These are phyloP conservation scores for Metschnikowia lachancei DNA, from an alignment of 805 yeast genomes.

Conservation along the genomic window DNA sequence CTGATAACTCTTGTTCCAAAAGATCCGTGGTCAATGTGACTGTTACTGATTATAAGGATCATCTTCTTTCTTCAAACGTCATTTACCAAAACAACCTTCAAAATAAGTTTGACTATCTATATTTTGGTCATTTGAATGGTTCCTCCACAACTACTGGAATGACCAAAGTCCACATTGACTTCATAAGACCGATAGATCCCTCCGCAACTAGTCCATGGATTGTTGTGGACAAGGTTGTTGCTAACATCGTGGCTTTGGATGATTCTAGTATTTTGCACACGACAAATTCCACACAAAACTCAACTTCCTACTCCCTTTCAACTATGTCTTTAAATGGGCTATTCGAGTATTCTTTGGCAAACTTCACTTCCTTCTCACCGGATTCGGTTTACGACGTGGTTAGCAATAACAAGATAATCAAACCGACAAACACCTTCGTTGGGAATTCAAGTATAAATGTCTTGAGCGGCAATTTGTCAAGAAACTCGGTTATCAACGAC, in stretches of 20 bases:
- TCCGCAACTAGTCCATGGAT: slow-evolving; percentile 38
- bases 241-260: slow-evolving; percentile 49
- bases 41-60: slow-evolving; percentile 49
- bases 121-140: slow-evolving; percentile 62
- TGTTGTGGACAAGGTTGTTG: slow-evolving; percentile 69
- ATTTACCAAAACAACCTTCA: slow-evolving; percentile 79
- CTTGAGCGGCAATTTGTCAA: slow-evolving; percentile 30
- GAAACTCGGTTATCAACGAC: slow-evolving; percentile 15
- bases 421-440: slow-evolving; percentile 34
- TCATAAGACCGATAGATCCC: slow-evolving; percentile 22
- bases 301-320: slow-evolving; percentile 14
- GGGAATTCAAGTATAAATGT: slow-evolving; percentile 41
- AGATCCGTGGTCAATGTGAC: slow-evolving; percentile 83
- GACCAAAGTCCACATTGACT: slow-evolving; percentile 32
- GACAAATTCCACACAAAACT: slow-evolving; percentile 16
- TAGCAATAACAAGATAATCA: slow-evolving; percentile 25
- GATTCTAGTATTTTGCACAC: slow-evolving; percentile 25
- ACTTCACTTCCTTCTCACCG: slow-evolving; percentile 47
- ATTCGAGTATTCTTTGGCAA: slow-evolving; percentile 74
- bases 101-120: slow-evolving; percentile 78
- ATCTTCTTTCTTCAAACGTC: slow-evolving; percentile 38
- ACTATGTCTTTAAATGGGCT: slow-evolving; percentile 63
- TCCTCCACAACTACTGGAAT: slow-evolving; percentile 28
- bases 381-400: slow-evolving; percentile 23
- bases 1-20: slow-evolving; percentile 60